Conservation (phyloP, 768 basidiomycete species). For the Pulveroboletus ravenelii region DNA sequence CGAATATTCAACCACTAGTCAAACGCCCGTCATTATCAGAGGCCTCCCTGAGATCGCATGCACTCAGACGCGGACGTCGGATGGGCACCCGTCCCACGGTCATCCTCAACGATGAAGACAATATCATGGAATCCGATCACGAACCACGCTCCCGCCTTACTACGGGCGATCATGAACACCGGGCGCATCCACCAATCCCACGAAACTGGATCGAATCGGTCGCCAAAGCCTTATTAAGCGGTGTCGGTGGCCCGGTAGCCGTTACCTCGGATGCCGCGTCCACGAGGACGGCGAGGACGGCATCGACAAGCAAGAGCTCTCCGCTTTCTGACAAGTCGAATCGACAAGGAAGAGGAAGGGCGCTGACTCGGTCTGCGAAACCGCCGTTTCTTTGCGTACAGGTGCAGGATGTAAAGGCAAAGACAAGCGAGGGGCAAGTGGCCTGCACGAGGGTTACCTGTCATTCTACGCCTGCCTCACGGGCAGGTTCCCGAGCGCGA, state of each 20-base stretch:
- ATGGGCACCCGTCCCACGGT: conserved; percentile 31
- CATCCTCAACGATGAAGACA: conserved; percentile 32
- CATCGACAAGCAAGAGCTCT: conserved; percentile 23
- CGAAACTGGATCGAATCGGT: conserved; percentile 68
- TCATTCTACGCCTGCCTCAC: conserved; percentile 64
- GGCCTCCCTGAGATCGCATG: conserved; percentile 32
- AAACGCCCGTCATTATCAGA: conserved; percentile 33
- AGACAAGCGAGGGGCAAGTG: conserved; percentile 34
- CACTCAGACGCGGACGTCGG: conserved; percentile 13
- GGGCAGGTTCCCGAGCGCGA: conserved; percentile 45
- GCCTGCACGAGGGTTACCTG: conserved; percentile 57
- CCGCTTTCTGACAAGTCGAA: conserved; percentile 26
- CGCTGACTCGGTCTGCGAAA: conserved; percentile 3
- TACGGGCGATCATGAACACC: conserved; percentile 31
- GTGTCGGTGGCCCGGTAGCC: conserved; percentile 36
- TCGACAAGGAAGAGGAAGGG: conserved; percentile 16
- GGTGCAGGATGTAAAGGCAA: conserved; percentile 30
- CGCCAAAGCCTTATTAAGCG: conserved; percentile 59
- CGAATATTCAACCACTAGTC: conserved; percentile 36
- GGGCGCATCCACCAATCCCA: conserved; percentile 50
- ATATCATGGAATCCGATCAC: conserved; percentile 18
- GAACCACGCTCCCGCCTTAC: conserved; percentile 24
- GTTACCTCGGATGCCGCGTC: conserved; percentile 30
- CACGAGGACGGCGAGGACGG: conserved; percentile 15
- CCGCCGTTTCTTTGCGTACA: conserved; percentile 34